Percentiles rank a stretch among this genome's conserved stretches.
Evolutionary conservation across 2,329 filamentous ascomycete genomes (phyloP).

Genomic region (Beauveria medogensis): DNA sequence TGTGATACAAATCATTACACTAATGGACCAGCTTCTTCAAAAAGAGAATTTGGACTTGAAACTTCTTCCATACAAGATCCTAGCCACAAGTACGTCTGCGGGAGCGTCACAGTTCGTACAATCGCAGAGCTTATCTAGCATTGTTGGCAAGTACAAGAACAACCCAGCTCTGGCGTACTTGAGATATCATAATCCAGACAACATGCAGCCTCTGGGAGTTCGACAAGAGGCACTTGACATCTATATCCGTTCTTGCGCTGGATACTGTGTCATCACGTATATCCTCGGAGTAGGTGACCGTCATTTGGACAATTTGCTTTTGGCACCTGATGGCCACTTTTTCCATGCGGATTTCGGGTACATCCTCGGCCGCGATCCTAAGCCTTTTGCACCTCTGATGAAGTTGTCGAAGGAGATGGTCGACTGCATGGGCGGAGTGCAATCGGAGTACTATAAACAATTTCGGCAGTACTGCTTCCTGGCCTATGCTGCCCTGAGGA

Average conservation of each 20-base stretch:
- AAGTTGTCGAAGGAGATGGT: constrained; percentile 98
- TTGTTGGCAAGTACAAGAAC: constrained; percentile 71
- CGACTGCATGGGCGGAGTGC: constrained; percentile 88
- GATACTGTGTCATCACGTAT: constrained; percentile 98
- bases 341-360: constrained; percentile 99
- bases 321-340: constrained; percentile 86
- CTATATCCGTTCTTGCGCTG: constrained; percentile 91
- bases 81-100: constrained; percentile 82
- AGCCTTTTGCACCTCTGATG: constrained; percentile 94
- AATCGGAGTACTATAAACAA: constrained; percentile 70
- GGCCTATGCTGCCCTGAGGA: constrained; percentile 83
- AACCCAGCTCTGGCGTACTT: constrained; percentile 75
- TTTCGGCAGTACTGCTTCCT: constrained; percentile 97
- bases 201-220: constrained; percentile 71
- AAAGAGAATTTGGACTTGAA: constrained; percentile 97
- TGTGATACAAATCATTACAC: constrained; percentile 91
- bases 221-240: constrained; percentile 90
- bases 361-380: constrained; percentile 92
- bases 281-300: constrained; percentile 93
- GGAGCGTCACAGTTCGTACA: constrained; percentile 92
- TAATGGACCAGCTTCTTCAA: constrained; percentile 92
- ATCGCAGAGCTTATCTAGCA: constrained; percentile 74
- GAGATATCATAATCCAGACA: constrained; percentile 81
- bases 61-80: constrained; percentile 89
- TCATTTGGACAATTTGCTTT: constrained; percentile 88